phyloP scores from a whole-genome alignment of 495 filamentous ascomycete species.

The Halenospora varia region DNA sequence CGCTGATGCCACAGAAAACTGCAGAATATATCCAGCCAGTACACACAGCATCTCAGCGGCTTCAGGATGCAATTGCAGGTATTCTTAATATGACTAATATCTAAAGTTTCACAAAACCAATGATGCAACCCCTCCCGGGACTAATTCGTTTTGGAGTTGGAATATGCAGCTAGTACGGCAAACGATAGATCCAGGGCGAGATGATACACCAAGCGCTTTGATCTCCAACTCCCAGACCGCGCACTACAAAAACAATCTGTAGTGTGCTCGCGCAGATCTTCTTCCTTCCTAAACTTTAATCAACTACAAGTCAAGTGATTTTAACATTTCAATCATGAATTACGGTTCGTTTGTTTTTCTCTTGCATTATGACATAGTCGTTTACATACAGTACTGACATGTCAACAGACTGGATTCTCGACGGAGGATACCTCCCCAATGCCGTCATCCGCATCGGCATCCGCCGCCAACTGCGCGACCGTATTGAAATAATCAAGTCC shows the following conservation, averaged over 20 bases:
- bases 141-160: background rate
- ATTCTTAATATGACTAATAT: no score
- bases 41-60: no score
- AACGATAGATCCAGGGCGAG: background rate
- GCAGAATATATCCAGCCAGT: no score
- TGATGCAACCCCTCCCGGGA: background rate
- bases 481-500: slow-evolving; percentile 41
- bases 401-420: slow-evolving; percentile 45
- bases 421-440: slow-evolving; percentile 56
- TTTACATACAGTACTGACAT: slow-evolving; percentile 8
- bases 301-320: background rate
- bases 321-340: slow-evolving; percentile 22
- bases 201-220: slow-evolving; percentile 12
- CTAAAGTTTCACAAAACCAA: no score
- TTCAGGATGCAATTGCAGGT: no score
- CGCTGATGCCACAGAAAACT: background rate
- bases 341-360: slow-evolving; percentile 21
- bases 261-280: background rate
- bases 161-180: background rate
- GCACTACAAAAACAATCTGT: background rate
- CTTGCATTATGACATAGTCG: no score
- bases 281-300: slow-evolving; percentile 8
- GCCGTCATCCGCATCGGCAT: slow-evolving; percentile 53
- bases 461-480: slow-evolving; percentile 48
- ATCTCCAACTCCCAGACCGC: background rate